These are phyloP conservation scores for Penicillium cinerascens DNA, from an alignment of 495 filamentous ascomycete genomes.

Conservation along the genomic window DNA sequence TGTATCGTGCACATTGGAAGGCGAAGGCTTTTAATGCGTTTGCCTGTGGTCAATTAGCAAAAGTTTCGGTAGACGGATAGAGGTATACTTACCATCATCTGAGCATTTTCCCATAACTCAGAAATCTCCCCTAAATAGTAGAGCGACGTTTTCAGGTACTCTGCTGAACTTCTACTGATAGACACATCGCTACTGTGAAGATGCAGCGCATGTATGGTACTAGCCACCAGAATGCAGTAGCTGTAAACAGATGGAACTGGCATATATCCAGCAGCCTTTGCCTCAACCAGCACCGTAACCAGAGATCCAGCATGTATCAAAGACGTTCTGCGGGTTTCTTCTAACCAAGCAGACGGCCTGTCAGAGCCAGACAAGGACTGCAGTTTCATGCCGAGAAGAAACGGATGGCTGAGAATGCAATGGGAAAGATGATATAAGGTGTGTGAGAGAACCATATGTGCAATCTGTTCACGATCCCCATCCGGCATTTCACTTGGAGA, in stretches of 20 bases:
- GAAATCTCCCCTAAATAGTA: slow-evolving; percentile 21
- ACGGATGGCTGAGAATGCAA: slow-evolving; percentile 31
- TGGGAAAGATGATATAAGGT: slow-evolving; percentile 25
- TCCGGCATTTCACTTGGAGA: slow-evolving; percentile 1
- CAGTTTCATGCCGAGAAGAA: slow-evolving; percentile 18
- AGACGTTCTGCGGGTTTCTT: slow-evolving; percentile 7
- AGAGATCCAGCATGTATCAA: slow-evolving; percentile 15
- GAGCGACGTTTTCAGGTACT: slow-evolving; percentile 17
- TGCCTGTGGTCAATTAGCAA: slow-evolving; percentile 5
- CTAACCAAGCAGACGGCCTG: slow-evolving; percentile 13
- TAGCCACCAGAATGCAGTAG: slow-evolving; percentile 25
- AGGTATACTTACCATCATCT: slow-evolving; percentile 16
- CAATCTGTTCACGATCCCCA: slow-evolving; percentile 17
- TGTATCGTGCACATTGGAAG: slow-evolving; percentile 19
- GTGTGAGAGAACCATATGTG: slow-evolving; percentile 24
- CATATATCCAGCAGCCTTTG: slow-evolving; percentile 24
- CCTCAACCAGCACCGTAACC: slow-evolving; percentile 22
- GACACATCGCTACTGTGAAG: slow-evolving; percentile 10
- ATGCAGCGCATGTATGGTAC: slow-evolving; percentile 24
- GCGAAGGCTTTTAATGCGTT: slow-evolving; percentile 19
- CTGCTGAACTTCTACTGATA: slow-evolving; percentile 12
- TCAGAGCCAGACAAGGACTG: not conserved
- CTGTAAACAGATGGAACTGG: slow-evolving; percentile 22
- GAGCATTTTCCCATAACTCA: slow-evolving; percentile 20
- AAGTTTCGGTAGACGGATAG: not conserved